Conservation (phyloP, 2,329 filamentous ascomycete genomes). For the Colletotrichum chrysophilum region DNA sequence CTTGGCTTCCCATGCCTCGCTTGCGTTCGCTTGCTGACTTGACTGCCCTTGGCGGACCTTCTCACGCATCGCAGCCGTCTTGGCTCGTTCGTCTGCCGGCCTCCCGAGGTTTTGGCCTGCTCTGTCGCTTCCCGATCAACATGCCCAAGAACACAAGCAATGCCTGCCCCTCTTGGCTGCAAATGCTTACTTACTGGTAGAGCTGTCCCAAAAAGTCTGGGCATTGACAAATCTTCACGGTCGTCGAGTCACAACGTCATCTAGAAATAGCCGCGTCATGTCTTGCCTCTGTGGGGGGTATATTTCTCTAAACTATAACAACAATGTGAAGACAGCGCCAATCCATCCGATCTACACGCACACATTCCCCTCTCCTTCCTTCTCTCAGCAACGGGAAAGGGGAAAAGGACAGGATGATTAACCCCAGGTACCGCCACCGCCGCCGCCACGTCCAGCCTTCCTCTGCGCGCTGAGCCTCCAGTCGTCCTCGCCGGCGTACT, state of each 20-base stretch:
- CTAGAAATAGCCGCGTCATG: background rate
- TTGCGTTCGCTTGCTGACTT: background rate
- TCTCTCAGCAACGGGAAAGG: background rate
- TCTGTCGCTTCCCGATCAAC: background rate
- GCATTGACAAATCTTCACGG: background rate
- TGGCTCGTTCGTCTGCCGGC: background rate
- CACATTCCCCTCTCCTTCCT: background rate
- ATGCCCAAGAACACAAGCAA: background rate
- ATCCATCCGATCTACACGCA: background rate
- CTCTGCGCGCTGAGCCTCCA: conserved; percentile 92
- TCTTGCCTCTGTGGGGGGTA: background rate
- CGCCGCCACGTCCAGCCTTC: conserved; percentile 81
- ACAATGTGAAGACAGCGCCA: background rate
- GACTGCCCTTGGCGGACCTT: background rate
- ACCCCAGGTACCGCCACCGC: conserved; percentile 91
- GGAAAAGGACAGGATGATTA: conserved; percentile 36
- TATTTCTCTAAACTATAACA: background rate
- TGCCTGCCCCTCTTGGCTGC: background rate
- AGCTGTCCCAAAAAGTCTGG: background rate
- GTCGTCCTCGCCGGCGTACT: conserved; percentile 90
- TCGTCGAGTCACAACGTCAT: background rate
- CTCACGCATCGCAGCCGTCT: background rate
- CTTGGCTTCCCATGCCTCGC: background rate
- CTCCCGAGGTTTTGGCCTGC: background rate
- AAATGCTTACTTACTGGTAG: background rate